Evolutionary conservation across 148 eudicot species (phyloP).

Genomic region (Rhododendron simsii): DNA sequence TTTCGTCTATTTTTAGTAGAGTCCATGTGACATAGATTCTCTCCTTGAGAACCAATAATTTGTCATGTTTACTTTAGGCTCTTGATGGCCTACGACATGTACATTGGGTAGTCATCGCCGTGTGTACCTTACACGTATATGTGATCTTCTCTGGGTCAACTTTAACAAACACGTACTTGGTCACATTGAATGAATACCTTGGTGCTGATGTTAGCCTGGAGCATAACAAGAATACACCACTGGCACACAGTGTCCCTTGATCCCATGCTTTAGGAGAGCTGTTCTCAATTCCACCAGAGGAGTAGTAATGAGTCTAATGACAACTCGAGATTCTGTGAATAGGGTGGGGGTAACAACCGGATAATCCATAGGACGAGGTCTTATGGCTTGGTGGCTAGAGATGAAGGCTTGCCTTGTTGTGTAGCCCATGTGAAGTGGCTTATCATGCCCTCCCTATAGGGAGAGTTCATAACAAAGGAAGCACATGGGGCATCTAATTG

Average conservation of each 20-base stretch:
- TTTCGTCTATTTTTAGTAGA: not conserved
- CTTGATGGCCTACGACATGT: not conserved
- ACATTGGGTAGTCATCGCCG: not conserved
- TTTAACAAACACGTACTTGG: not conserved
- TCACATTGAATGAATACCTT: not conserved
- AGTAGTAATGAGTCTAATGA: not conserved
- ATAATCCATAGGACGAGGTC: not conserved
- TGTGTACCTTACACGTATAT: not conserved
- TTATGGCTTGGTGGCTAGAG: not conserved
- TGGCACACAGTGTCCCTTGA: not conserved
- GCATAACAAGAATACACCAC: not conserved
- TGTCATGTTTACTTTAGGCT: not conserved
- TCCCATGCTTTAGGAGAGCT: not conserved
- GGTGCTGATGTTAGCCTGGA: not conserved
- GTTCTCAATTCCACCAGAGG: not conserved
- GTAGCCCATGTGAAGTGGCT: not conserved
- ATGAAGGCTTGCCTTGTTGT: not conserved
- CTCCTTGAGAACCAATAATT: not conserved
- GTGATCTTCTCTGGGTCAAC: not conserved
- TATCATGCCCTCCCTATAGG: not conserved
- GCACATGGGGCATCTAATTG: not conserved
- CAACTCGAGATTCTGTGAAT: not conserved
- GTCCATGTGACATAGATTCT: not conserved
- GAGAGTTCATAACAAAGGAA: not conserved
- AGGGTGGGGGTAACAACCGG: not conserved